Base-by-base conservation (phyloP, 2,329 filamentous ascomycete species). In the Colletotrichum phormii region DNA sequence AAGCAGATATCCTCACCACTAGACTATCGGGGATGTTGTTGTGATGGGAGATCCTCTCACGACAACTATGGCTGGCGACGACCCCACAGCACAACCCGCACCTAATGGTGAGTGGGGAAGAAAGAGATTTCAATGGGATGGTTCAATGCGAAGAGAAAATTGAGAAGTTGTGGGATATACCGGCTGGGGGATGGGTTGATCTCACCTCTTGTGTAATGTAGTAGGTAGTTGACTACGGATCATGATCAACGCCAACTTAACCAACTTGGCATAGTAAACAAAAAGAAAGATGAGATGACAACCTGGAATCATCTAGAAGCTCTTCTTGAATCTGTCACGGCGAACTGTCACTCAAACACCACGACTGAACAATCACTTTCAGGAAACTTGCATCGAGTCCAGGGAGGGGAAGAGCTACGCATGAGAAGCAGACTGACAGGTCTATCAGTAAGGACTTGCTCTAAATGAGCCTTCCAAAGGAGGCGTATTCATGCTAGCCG, bases 1-100 rank as follows among this genome's bases (percentile, higher is more conserved):
- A 46, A 46, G 42, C 42, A 46, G 42, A 46, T 46, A 46, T 46
- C 42, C 42, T 46, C 42, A 46, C 42, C 42, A 49, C 42, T 49
- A 49, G 42, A 49, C 42, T 49, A 49, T 49, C 42, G 42, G 42
- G 42, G 42, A 49, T 49, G 42, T 49, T 49, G 42, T 3, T 49
- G 42, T n/a, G 18, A n/a, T 18, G 1, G 7, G 4, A 0, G 4
- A 3, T 0, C 1, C 42, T 49, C 18, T n/a, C 42, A 49, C 42
- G 7, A 49, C 8, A 18, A 49, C 7, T 49, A 49, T 49, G 42
- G 42, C 7, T 4, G 42, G 42, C 18, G 42, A 49, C 42, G 6
- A 49, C 42, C 42, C 42, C 42, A 49, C 42, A n/a, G 8, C 42
- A 49, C 42, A 49, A 18, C 18, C n/a, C 15, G 42, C 8, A 49